Evolutionary conservation across 1,284 basidiomycete genomes (phyloP).

Genomic region (Inonotus hispidus): DNA sequence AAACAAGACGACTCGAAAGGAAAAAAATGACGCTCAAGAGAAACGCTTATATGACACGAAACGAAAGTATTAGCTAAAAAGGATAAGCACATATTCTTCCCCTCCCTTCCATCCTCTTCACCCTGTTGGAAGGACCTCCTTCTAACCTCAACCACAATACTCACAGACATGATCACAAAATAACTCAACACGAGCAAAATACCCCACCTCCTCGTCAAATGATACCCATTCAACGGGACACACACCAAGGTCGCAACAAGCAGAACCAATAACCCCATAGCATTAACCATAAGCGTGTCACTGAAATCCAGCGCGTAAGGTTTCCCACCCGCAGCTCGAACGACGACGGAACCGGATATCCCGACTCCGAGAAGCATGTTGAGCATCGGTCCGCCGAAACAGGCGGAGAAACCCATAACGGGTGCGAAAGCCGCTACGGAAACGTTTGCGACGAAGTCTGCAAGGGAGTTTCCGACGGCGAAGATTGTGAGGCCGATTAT

Average conservation of each 20-base stretch:
- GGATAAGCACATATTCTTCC: not conserved
- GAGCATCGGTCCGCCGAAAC: conserved; percentile 94
- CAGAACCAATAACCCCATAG: conserved; percentile 70
- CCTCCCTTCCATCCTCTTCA: too few relatives aligned
- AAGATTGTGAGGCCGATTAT: conserved; percentile 97
- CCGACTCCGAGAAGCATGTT: conserved; percentile 92
- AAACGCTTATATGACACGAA: too few relatives aligned
- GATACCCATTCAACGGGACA: conserved; percentile 82
- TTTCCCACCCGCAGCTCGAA: conserved; percentile 44
- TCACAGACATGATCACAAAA: conserved; percentile 63
- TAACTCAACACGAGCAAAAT: conserved; percentile 74
- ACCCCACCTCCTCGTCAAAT: conserved; percentile 78
- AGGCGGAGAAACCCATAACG: conserved; percentile 90
- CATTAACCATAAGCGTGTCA: conserved; percentile 79
- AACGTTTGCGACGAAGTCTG: conserved; percentile 95
- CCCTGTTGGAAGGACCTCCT: not conserved
- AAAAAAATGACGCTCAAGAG: too few relatives aligned
- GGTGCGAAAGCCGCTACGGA: conserved; percentile 85
- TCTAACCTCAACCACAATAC: conserved; percentile 66
- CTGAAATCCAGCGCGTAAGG: conserved; percentile 75
- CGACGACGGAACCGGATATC: conserved; percentile 72
- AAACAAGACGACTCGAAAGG: not conserved
- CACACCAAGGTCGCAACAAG: conserved; percentile 75
- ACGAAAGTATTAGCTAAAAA: not conserved
- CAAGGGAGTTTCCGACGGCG: conserved; percentile 92